phyloP scores from a whole-genome alignment of 768 basidiomycete species.

The Russula foetens region DNA sequence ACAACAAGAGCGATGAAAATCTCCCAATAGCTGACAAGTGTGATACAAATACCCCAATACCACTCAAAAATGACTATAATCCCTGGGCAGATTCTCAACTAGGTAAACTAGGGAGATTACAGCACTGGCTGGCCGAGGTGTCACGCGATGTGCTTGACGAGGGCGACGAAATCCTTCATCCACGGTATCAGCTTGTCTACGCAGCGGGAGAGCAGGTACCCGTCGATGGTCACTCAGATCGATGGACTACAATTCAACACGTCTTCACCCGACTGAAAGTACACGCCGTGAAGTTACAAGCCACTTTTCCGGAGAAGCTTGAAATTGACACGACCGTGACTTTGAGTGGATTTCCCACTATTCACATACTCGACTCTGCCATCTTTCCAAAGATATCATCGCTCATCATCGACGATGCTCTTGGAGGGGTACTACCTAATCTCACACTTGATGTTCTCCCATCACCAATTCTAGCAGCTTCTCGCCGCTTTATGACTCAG shows the following conservation, averaged over 20 bases:
- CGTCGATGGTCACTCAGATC: slow-evolving; percentile 34
- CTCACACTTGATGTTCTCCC: neutral
- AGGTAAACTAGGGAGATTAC: no score
- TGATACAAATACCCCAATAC: no score
- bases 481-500: neutral
- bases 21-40: no score
- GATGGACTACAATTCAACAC: no score
- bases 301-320: neutral
- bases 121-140: no score
- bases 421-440: neutral
- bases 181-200: slow-evolving; percentile 41
- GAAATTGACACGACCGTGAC: neutral
- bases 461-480: neutral
- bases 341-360: neutral
- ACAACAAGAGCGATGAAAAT: no score
- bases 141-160: no score
- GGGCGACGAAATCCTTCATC: no score
- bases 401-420: neutral
- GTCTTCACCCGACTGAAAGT: slow-evolving; percentile 28
- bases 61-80: no score
- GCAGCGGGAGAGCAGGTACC: slow-evolving; percentile 32
- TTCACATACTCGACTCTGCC: neutral
- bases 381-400: no score
- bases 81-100: no score
- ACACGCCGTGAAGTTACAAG: slow-evolving; percentile 1